Evolutionary conservation across 2,329 filamentous ascomycete species (phyloP).

Genomic region (Zymoseptoria brevis): DNA sequence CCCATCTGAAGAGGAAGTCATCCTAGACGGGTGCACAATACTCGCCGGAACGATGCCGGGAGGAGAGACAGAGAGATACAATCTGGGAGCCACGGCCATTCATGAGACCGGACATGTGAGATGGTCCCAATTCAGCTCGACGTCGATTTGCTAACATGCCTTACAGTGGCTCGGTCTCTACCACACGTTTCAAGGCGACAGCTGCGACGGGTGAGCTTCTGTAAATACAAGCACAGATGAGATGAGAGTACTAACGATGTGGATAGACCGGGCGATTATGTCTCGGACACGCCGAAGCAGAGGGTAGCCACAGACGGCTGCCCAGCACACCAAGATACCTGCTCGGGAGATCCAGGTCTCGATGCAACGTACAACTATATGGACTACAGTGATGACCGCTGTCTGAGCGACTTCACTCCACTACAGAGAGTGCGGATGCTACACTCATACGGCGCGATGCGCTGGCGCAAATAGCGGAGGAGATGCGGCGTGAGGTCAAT

Average conservation of each 20-base stretch:
- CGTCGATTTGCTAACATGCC: neutral
- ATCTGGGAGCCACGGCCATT: constrained; percentile 33
- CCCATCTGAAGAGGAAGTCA: constrained; percentile 32
- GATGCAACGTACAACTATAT: constrained; percentile 50
- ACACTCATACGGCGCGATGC: constrained; percentile 5
- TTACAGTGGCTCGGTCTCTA: constrained; percentile 35
- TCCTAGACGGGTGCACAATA: constrained; percentile 46
- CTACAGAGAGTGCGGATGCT: constrained; percentile 6
- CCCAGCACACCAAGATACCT: constrained; percentile 41
- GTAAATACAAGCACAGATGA: neutral
- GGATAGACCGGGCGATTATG: constrained; percentile 33
- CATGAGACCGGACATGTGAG: constrained; percentile 31
- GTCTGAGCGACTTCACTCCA: constrained; percentile 3
- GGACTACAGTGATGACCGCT: constrained; percentile 25
- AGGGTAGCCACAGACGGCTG: constrained; percentile 41
- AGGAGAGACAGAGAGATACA: constrained; percentile 38
- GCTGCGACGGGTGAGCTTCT: constrained; percentile 26
- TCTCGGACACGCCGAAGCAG: constrained; percentile 34
- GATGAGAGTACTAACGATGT: neutral
- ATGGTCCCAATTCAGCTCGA: neutral
- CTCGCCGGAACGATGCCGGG: constrained; percentile 46
- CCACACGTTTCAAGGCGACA: constrained; percentile 35
- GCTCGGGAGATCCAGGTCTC: constrained; percentile 34
- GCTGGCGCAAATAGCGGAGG: neutral
- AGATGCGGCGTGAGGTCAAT: neutral